phyloP scores from a whole-genome alignment of 345 rosid species.

The Ricinus communis region DNA sequence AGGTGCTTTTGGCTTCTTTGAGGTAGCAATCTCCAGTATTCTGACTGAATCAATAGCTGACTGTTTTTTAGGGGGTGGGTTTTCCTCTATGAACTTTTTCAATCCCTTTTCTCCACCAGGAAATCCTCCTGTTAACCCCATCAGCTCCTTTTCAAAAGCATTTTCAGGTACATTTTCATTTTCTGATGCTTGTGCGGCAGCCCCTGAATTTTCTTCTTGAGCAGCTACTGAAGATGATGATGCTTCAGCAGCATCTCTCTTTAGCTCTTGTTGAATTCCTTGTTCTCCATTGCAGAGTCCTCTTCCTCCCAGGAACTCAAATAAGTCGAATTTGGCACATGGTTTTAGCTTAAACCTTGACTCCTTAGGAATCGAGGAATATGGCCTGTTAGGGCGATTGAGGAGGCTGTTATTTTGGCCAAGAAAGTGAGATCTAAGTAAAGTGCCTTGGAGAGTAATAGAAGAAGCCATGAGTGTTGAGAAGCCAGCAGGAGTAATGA shows the following conservation, averaged over 20 bases:
- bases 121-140: slow-evolving; percentile 90
- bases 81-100: slow-evolving; percentile 59
- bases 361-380: slow-evolving; percentile 32
- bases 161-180: slow-evolving; percentile 44
- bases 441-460: slow-evolving; percentile 40
- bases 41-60: slow-evolving; percentile 16
- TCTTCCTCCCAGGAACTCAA: slow-evolving; percentile 80
- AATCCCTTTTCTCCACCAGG: slow-evolving; percentile 88
- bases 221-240: slow-evolving; percentile 16
- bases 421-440: slow-evolving; percentile 41
- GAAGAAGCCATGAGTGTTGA: slow-evolving; percentile 51
- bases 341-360: slow-evolving; percentile 10
- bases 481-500: background rate
- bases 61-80: slow-evolving; percentile 62
- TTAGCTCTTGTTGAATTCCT: slow-evolving; percentile 66
- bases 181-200: background rate
- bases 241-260: slow-evolving; percentile 36
- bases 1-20: slow-evolving; percentile 70
- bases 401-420: slow-evolving; percentile 35
- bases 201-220: slow-evolving; percentile 12
- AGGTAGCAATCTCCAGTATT: slow-evolving; percentile 9
- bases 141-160: slow-evolving; percentile 73
- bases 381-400: slow-evolving; percentile 31
- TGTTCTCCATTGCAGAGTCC: slow-evolving; percentile 80
- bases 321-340: slow-evolving; percentile 60